Conservation (phyloP, 176 grass and related monocot genomes). For the Eremochloa ophiuroides region DNA sequence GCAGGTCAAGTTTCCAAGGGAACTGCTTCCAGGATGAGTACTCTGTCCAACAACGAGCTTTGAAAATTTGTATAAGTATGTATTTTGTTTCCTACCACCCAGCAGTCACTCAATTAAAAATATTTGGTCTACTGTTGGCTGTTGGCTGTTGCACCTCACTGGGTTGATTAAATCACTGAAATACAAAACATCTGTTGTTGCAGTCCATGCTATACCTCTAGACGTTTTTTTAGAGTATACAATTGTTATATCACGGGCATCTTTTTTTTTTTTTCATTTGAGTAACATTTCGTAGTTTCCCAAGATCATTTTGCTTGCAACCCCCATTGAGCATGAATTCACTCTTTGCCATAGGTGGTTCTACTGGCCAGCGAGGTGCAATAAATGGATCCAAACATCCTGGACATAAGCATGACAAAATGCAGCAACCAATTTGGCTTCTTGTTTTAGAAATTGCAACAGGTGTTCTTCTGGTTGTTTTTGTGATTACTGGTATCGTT, state of each 20-base stretch:
- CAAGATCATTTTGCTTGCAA: not conserved
- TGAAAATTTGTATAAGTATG: constrained; percentile 57
- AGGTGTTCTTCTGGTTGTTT: constrained; percentile 71
- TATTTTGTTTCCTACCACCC: not conserved
- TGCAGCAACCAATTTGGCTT: constrained; percentile 83
- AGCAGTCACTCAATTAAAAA: not conserved
- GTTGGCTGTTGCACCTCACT: not conserved
- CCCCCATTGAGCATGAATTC: constrained; percentile 15
- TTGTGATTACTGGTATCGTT: constrained; percentile 50
- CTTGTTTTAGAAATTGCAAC: constrained; percentile 86
- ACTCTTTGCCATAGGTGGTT: constrained; percentile 46
- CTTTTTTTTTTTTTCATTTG: not conserved
- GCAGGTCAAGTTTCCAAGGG: constrained; percentile 93
- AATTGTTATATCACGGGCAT: not conserved
- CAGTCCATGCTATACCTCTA: not conserved
- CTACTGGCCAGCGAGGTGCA: constrained; percentile 41
- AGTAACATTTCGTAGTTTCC: not conserved
- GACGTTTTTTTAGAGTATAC: not conserved
- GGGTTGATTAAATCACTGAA: not conserved
- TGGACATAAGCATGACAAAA: constrained; percentile 41
- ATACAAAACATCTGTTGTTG: not conserved
- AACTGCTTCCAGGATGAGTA: constrained; percentile 94
- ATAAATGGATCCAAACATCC: constrained; percentile 35
- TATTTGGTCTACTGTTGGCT: not conserved
- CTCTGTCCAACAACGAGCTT: constrained; percentile 55